Base-by-base conservation (phyloP, 148 eudicot genomes). In the Salicornia ramosissima region DNA sequence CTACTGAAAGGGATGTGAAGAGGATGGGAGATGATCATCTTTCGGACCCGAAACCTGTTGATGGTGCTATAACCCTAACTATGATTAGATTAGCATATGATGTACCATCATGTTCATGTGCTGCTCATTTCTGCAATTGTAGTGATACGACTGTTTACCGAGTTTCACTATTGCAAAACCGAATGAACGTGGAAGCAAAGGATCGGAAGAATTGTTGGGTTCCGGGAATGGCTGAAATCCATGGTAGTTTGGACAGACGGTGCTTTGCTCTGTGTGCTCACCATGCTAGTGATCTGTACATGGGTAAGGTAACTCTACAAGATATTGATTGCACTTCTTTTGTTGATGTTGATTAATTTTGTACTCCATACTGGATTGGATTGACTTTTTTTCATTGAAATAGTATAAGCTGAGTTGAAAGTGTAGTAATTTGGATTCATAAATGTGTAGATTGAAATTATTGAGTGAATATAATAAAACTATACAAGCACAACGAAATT, bases 1-100 rank as follows among this genome's bases (percentile, higher is more conserved):
- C 97, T 2, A 73, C 89, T 0, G 98, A 90, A 81, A 81, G 85
- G 78, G 96, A 87, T 68, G 80, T 94, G 13, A 88, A 77, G 64
- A 82, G 81, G 82, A 82, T 81, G 91, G 96, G 97, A 62, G 91
- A 87, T 74, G 68, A 52, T 22, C 77, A 77, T 77, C 89, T 90
- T 71, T 68, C 84, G 0, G 96, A 90, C 75, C 97, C 97, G 9
- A 88, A 81, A 73, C 97, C 98, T 45, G 96, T 94, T 31, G 97
- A 94, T 75, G 96, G 89, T 46, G 80, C 84, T 55, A 15, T 94
- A 18, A 74, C 85, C 13, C 54, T 87, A 81, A 68, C 78, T 65
- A 66, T 94, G 75, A 81, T 82, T 15, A 83, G 91, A 75, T 75
- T 94, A 80, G 98, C 92, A 22, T 80, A 81, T 24, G 80, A 94